Evolutionary conservation across 805 yeast genomes (phyloP).

Genomic region (Wickerhamiella qilinensis): DNA sequence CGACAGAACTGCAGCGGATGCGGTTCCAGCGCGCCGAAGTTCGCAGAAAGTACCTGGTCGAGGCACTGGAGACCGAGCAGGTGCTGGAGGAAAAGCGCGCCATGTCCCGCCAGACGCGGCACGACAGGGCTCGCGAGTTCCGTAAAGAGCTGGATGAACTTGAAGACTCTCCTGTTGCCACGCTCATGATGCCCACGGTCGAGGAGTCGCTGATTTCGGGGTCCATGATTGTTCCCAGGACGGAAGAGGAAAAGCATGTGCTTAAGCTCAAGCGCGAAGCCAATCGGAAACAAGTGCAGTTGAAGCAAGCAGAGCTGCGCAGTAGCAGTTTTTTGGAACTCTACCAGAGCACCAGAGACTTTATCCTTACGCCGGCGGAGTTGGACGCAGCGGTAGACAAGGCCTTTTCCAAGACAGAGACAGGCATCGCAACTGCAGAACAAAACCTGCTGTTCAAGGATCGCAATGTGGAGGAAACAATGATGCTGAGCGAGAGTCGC

Average conservation of each 20-base stretch:
- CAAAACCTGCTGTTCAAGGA: background rate
- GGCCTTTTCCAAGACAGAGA: conserved; percentile 1
- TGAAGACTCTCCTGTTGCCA: conserved; percentile 29
- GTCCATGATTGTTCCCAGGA: conserved; percentile 57
- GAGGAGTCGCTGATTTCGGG: conserved; percentile 43
- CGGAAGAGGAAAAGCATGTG: conserved; percentile 47
- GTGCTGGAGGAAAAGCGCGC: conserved; percentile 29
- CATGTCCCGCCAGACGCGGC: conserved; percentile 23
- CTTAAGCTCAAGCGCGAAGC: conserved; percentile 44
- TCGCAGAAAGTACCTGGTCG: conserved; percentile 55
- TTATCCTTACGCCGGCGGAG: conserved; percentile 57
- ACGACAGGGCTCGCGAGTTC: conserved; percentile 21
- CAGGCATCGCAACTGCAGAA: background rate
- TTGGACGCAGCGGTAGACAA: conserved; percentile 37
- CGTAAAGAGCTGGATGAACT: conserved; percentile 20
- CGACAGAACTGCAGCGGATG: conserved; percentile 27
- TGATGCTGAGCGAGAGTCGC: background rate
- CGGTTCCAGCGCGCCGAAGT: conserved; percentile 39
- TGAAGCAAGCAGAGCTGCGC: conserved; percentile 34
- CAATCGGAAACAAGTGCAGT: conserved; percentile 44
- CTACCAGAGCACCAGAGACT: conserved; percentile 52
- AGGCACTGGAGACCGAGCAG: conserved; percentile 42
- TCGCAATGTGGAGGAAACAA: background rate
- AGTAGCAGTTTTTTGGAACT: conserved; percentile 47
- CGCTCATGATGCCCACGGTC: conserved; percentile 65